These are phyloP conservation scores for Tetradesmus lagerheimii DNA, from an alignment of 139 green algal species.

Conservation along the genomic window DNA sequence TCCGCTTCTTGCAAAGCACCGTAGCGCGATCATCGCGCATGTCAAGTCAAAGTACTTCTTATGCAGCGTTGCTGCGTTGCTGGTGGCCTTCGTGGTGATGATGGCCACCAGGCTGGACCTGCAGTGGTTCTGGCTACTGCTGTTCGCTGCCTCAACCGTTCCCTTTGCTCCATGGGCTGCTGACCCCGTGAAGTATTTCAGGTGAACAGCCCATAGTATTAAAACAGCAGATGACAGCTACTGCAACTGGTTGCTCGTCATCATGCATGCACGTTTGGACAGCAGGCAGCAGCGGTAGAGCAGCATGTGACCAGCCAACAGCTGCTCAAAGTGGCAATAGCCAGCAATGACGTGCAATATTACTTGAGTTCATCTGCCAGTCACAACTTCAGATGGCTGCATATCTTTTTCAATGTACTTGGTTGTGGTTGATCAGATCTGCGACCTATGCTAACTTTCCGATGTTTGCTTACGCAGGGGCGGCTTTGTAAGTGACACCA, in stretches of 20 bases:
- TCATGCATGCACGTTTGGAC: neutral
- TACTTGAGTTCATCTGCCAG: neutral
- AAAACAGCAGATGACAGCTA: too few relatives aligned
- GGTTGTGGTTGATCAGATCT: neutral
- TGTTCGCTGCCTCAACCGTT: constrained; percentile 38
- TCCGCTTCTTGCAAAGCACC: neutral
- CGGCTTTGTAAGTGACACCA: constrained; percentile 31
- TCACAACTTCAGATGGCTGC: neutral
- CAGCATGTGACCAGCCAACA: too few relatives aligned
- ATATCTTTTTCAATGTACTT: neutral
- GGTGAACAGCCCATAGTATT: neutral
- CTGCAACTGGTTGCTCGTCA: too few relatives aligned
- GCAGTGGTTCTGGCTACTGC: constrained; percentile 43
- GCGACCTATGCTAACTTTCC: neutral
- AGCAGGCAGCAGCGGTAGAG: too few relatives aligned
- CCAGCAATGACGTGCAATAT: too few relatives aligned
- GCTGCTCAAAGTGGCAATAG: too few relatives aligned
- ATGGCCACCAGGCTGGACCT: constrained; percentile 15
- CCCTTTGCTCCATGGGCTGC: constrained; percentile 37
- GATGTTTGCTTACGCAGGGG: neutral
- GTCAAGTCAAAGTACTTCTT: constrained; percentile 43
- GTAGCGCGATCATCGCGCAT: neutral
- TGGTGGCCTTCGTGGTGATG: constrained; percentile 36
- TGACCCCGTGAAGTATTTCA: constrained; percentile 35
- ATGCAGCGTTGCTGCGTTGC: constrained; percentile 9